These are phyloP conservation scores for Diphasiastrum complanatum DNA, from an alignment of 83 land plant genomes.

Conservation along the genomic window DNA sequence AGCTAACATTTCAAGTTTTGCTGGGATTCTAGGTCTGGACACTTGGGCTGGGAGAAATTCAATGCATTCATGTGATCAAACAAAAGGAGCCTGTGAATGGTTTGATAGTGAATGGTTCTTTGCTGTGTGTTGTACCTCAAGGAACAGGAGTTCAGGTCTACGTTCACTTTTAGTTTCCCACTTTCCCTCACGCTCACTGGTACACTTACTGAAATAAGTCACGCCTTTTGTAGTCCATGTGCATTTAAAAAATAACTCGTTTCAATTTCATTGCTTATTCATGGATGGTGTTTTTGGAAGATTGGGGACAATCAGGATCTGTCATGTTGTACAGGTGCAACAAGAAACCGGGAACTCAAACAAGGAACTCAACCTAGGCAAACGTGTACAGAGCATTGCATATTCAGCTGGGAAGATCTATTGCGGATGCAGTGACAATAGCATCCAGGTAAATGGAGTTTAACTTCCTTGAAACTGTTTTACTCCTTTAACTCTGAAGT, in stretches of 20 bases:
- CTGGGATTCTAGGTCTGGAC: conserved; percentile 46
- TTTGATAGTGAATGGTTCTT: conserved; percentile 24
- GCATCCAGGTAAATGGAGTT: conserved; percentile 73
- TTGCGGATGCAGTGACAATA: conserved; percentile 60
- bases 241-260: no score
- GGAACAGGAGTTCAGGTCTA: conserved; percentile 53
- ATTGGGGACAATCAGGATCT: no score
- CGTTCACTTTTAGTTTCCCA: conserved; percentile 11
- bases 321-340: no score
- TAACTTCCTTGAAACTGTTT: no score
- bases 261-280: no score
- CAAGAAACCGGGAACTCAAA: conserved; percentile 31
- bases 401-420: conserved; percentile 36
- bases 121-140: conserved; percentile 39
- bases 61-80: conserved; percentile 39
- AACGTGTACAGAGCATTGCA: conserved; percentile 45
- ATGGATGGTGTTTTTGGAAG: no score
- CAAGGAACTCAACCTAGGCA: conserved; percentile 39
- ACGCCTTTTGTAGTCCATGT: no score
- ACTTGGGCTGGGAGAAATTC: conserved; percentile 39
- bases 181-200: no score
- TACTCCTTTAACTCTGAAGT: no score
- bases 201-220: no score
- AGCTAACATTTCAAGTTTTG: not conserved
- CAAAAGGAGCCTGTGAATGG: conserved; percentile 45